Evolutionary conservation across 2,329 filamentous ascomycete species (phyloP).

Genomic region (Nemania abortiva): DNA sequence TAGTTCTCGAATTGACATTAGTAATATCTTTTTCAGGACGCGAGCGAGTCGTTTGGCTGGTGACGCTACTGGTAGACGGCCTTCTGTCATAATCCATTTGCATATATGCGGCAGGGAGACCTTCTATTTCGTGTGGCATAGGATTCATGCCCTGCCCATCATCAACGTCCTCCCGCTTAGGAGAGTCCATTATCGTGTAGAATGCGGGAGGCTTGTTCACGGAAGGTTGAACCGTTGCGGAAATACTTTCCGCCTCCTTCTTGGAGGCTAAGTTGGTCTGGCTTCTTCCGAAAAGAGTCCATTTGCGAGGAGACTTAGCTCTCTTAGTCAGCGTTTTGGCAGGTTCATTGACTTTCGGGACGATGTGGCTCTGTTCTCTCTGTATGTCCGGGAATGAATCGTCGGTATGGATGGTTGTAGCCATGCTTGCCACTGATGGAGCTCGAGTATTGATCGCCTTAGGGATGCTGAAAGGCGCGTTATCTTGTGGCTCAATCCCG

Average conservation of each 20-base stretch:
- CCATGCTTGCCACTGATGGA: slow-evolving; percentile 67
- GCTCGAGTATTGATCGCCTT: slow-evolving; percentile 65
- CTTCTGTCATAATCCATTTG: slow-evolving; percentile 31
- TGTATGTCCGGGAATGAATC: slow-evolving; percentile 63
- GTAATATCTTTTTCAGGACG: neutral
- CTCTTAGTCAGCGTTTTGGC: slow-evolving; percentile 69
- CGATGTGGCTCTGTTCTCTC: slow-evolving; percentile 52
- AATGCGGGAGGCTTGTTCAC: slow-evolving; percentile 67
- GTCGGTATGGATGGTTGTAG: slow-evolving; percentile 69
- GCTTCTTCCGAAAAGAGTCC: slow-evolving; percentile 72
- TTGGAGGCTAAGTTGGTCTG: slow-evolving; percentile 58
- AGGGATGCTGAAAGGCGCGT: slow-evolving; percentile 61
- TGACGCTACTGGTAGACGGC: slow-evolving; percentile 39
- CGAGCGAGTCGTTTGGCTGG: slow-evolving; percentile 1
- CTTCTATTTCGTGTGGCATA: slow-evolving; percentile 64
- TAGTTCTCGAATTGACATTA: slow-evolving; percentile 16
- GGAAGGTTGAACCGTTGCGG: slow-evolving; percentile 62
- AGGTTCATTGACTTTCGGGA: slow-evolving; percentile 47
- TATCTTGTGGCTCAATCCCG: slow-evolving; percentile 60
- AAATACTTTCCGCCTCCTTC: slow-evolving; percentile 57
- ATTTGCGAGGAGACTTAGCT: slow-evolving; percentile 68
- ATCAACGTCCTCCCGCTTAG: slow-evolving; percentile 60
- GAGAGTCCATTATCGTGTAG: slow-evolving; percentile 72
- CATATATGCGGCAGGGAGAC: slow-evolving; percentile 45
- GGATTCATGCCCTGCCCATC: slow-evolving; percentile 58